Base-by-base conservation (phyloP, 768 basidiomycete genomes). In the Suillus lakei region DNA sequence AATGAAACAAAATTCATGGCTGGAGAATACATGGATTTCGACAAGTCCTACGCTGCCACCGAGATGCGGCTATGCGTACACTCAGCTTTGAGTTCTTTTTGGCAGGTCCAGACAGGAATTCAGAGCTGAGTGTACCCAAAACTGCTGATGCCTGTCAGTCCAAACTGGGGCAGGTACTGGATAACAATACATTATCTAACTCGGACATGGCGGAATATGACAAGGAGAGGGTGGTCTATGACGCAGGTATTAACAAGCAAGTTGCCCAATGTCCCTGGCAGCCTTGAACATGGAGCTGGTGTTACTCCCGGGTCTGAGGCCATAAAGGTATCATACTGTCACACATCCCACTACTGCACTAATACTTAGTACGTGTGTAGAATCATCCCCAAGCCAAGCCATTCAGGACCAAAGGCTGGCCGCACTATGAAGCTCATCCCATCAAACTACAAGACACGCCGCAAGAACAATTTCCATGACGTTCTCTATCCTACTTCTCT, bases 51-150 rank as follows among this genome's bases (percentile, higher is more conserved):
- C 5, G 48, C 48, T 3, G 48, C 48, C 13, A 50, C 48, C 15
- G 23, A 50, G 13, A 26, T 50, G 15, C n/a, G n/a, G n/a, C n/a
- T n/a, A n/a, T n/a, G n/a, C n/a, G n/a, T n/a, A n/a, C n/a, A n/a
- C n/a, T n/a, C n/a, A n/a, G n/a, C n/a, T n/a, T n/a, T n/a, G n/a
- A n/a, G n/a, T n/a, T n/a, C n/a, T n/a, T n/a, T n/a, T n/a, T n/a
- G n/a, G n/a, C n/a, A n/a, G n/a, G n/a, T n/a, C n/a, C n/a, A n/a
- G n/a, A n/a, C n/a, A n/a, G n/a, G n/a, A n/a, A n/a, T n/a, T n/a
- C n/a, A n/a, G n/a, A n/a, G n/a, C n/a, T n/a, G 23, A 15, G 48
- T 26, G 13, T 3, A 60, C 60, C 30, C 30, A 46, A 66, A 59
- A 58, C 38, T 26, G 8, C 53, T 38, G 58, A 34, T 32, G 53